These are phyloP conservation scores for Crithidia sp. DNA, from an alignment of 208 protist species.

Conservation along the genomic window DNA sequence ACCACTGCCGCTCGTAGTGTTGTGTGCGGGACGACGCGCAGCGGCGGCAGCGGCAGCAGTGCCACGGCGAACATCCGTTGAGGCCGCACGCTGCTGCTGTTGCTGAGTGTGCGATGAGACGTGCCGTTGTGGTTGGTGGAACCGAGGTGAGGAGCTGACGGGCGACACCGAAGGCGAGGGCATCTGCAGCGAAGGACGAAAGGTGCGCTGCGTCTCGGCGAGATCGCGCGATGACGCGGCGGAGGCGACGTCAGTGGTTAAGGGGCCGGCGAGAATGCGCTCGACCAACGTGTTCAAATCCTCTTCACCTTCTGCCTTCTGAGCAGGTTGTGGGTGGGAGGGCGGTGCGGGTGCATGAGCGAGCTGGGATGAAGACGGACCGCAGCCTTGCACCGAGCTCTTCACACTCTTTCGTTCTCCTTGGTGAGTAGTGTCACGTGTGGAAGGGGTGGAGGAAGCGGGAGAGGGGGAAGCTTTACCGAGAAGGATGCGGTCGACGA, in stretches of 20 bases:
- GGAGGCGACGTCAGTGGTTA: not conserved
- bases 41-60: not conserved
- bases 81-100: not conserved
- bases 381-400: not conserved
- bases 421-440: too few species aligned
- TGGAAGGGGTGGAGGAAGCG: not conserved
- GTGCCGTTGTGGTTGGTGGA: not conserved
- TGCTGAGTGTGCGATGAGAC: not conserved
- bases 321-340: too few species aligned
- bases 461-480: not conserved
- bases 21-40: not conserved
- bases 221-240: not conserved
- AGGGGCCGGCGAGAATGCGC: constrained; percentile 29
- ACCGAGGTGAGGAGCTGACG: constrained; percentile 8
- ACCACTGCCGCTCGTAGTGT: not conserved
- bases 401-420: not conserved
- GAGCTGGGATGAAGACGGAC: not conserved
- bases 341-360: not conserved
- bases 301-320: constrained; percentile 3
- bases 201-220: not conserved
- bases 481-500: constrained; percentile 38
- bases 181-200: not conserved
- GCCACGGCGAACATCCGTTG: not conserved
- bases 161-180: constrained; percentile 1
- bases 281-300: constrained; percentile 19